A percentile compares a stretch with the other conserved stretches of the same genome.
Evolutionary conservation across 345 rosid species (phyloP).

Genomic region (Murraya koenigii): DNA sequence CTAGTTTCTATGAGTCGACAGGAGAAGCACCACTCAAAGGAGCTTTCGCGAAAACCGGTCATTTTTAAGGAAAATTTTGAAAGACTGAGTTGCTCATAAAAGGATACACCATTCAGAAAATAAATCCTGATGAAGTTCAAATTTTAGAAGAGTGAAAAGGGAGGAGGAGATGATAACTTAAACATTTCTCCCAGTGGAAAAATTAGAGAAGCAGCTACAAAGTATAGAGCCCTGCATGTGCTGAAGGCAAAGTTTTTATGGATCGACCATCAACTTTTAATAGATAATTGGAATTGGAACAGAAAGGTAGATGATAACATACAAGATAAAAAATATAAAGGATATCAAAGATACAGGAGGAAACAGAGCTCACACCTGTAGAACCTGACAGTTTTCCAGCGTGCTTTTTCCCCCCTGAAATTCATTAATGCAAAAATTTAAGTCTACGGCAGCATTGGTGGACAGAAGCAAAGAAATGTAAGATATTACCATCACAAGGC

Average conservation of each 20-base stretch:
- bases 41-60: neutral
- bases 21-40: neutral
- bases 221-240: neutral
- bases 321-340: neutral
- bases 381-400: slow-evolving; percentile 88
- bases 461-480: neutral
- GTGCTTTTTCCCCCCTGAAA: slow-evolving; percentile 97
- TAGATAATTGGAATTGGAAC: neutral
- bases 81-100: neutral
- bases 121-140: neutral
- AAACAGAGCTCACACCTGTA: slow-evolving; percentile 56
- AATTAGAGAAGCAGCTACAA: neutral
- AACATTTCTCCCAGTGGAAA: neutral
- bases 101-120: neutral
- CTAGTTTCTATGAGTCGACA: neutral
- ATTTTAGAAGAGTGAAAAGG: neutral
- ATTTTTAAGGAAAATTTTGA: too few relatives aligned
- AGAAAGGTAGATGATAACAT: neutral
- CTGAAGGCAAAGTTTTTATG: neutral
- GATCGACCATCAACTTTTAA: neutral
- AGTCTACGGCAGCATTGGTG: neutral
- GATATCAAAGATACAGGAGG: neutral
- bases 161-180: neutral
- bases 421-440: neutral
- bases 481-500: neutral